Percentiles rank a stretch among this genome's conserved stretches.
Conservation (phyloP, 1,139 yeast genomes). For the Geotrichum fermentans region DNA sequence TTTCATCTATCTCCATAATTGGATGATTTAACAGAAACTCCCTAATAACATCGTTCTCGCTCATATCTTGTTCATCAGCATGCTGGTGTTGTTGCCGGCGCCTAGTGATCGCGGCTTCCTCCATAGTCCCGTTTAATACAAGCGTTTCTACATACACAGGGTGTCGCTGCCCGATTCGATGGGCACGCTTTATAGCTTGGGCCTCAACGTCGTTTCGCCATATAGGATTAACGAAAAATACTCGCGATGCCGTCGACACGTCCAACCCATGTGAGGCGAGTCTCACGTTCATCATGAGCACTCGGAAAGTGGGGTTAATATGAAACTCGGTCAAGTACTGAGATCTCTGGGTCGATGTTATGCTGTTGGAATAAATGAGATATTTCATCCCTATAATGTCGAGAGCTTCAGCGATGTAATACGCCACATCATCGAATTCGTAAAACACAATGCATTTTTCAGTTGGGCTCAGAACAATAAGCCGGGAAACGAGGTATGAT, state of each 20-base stretch:
- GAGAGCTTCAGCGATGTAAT: constrained; percentile 57
- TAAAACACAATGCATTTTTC: constrained; percentile 59
- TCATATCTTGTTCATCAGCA: constrained; percentile 5
- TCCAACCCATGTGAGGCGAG: constrained; percentile 69
- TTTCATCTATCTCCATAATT: background rate
- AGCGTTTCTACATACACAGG: constrained; percentile 63
- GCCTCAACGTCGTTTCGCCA: constrained; percentile 69
- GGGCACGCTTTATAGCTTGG: constrained; percentile 69
- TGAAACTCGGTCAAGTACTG: constrained; percentile 52
- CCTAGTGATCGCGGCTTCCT: constrained; percentile 51
- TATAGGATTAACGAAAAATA: constrained; percentile 63
- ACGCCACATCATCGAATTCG: constrained; percentile 68
- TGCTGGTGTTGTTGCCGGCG: constrained; percentile 3
- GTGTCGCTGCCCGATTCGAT: constrained; percentile 60
- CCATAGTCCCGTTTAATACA: constrained; percentile 56
- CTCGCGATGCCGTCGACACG: constrained; percentile 61
- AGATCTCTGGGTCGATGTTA: constrained; percentile 49
- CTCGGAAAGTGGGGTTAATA: constrained; percentile 45
- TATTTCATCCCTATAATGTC: constrained; percentile 59
- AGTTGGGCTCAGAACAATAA: constrained; percentile 47
- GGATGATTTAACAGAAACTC: constrained; percentile 15
- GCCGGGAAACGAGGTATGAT: constrained; percentile 51
- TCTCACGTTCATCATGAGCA: constrained; percentile 61
- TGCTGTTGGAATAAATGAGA: constrained; percentile 59
- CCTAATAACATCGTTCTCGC: constrained; percentile 11